Evolutionary conservation across 2,329 filamentous ascomycete genomes (phyloP).

Genomic region (Pezicula rhizophila): DNA sequence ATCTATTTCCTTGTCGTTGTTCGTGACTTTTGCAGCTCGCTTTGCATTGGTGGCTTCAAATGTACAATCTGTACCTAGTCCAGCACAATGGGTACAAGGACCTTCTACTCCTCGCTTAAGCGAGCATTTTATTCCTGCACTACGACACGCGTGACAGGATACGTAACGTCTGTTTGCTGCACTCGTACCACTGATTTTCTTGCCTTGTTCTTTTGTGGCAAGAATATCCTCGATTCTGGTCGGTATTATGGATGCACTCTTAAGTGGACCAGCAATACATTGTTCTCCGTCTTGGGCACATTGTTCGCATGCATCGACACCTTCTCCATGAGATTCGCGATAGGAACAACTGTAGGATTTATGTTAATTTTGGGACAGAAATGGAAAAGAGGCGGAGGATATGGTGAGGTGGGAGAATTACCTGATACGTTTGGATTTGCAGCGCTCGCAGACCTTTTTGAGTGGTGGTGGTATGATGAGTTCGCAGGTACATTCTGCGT

Average conservation of each 20-base stretch:
- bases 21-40: too few relatives aligned
- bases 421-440: conserved; percentile 12
- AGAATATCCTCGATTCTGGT: too few relatives aligned
- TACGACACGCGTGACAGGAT: conserved; percentile 16
- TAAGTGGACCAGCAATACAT: conserved; percentile 16
- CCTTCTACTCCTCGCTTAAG: conserved; percentile 12
- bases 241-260: neutral
- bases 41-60: conserved; percentile 4
- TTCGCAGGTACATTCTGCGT: conserved; percentile 15
- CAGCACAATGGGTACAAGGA: conserved; percentile 15
- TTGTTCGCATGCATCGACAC: conserved; percentile 11
- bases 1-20: too few relatives aligned
- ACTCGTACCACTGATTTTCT: neutral
- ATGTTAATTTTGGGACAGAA: too few relatives aligned
- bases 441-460: conserved; percentile 16
- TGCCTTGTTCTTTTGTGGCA: neutral
- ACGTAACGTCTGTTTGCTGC: conserved; percentile 6
- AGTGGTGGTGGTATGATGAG: conserved; percentile 15
- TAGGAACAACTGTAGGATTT: conserved; percentile 12
- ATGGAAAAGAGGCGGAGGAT: too few relatives aligned
- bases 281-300: conserved; percentile 11
- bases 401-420: too few relatives aligned
- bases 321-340: conserved; percentile 12
- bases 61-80: conserved; percentile 9
- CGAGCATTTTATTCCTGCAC: conserved; percentile 6